phyloP scores from a whole-genome alignment of 2,329 filamentous ascomycete genomes.

The Ascochyta lentis region DNA sequence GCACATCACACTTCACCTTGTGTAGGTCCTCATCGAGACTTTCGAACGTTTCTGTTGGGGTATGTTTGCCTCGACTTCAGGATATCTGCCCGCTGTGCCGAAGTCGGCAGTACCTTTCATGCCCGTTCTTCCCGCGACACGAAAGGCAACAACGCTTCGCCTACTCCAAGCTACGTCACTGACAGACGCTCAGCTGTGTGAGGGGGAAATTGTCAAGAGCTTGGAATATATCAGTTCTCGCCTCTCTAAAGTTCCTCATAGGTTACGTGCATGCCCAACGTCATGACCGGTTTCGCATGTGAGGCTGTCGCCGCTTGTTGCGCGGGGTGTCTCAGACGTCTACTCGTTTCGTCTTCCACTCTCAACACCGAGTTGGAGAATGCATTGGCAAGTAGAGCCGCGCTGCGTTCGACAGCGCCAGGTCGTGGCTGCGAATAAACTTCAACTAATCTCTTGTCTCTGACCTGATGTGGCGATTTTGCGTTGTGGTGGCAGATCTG shows the following conservation, averaged over 20 bases:
- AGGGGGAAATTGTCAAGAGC: not conserved
- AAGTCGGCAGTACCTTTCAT: too few species aligned
- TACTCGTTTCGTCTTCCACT: conserved; percentile 11
- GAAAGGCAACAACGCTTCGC: too few species aligned
- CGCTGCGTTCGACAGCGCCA: not conserved
- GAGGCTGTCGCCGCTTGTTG: conserved; percentile 2
- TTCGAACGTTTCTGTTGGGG: too few species aligned
- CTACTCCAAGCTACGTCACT: not conserved
- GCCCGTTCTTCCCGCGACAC: too few species aligned
- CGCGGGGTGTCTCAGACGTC: conserved; percentile 3
- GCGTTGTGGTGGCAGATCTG: too few species aligned
- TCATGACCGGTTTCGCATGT: conserved; percentile 8
- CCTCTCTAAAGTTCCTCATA: not conserved
- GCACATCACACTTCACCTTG: too few species aligned
- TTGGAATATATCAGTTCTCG: not conserved
- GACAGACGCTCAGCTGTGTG: conserved; percentile 1
- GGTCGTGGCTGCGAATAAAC: too few species aligned
- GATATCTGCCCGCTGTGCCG: too few species aligned
- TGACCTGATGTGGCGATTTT: not conserved
- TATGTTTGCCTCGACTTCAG: too few species aligned
- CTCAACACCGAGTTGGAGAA: conserved; percentile 1
- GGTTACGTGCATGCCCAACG: not conserved
- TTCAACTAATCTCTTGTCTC: not conserved
- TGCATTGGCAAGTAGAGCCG: conserved; percentile 10
- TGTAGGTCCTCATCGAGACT: too few species aligned